Conservation (phyloP, 106 monocot species). For the Dendrobium officinale region DNA sequence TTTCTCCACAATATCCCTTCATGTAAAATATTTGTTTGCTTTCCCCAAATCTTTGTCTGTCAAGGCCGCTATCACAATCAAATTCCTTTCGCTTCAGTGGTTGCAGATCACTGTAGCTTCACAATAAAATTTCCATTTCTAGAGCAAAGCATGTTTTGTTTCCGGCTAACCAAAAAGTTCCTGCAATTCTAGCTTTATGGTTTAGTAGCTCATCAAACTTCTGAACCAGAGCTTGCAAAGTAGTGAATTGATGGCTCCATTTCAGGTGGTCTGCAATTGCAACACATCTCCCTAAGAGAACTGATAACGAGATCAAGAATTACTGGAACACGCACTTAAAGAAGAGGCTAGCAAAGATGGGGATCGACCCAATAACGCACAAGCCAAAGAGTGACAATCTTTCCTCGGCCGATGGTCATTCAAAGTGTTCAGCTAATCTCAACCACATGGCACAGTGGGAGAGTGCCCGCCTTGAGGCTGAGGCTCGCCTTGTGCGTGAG, state of each 20-base stretch:
- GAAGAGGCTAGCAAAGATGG: slow-evolving; percentile 27
- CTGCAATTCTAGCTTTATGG: no score
- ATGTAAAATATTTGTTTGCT: no score
- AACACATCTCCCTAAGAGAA: slow-evolving; percentile 20
- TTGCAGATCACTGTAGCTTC: background rate
- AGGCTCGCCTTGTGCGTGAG: slow-evolving; percentile 52
- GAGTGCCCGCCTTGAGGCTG: slow-evolving; percentile 76
- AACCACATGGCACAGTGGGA: slow-evolving; percentile 96
- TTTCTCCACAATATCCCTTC: no score
- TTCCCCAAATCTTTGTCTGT: no score
- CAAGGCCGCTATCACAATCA: background rate
- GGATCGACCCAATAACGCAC: slow-evolving; percentile 37
- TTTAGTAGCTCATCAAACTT: no score
- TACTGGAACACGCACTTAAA: slow-evolving; percentile 46
- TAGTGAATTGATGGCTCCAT: no score
- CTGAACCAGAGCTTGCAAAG: no score
- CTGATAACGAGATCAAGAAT: slow-evolving; percentile 45
- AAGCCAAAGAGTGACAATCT: slow-evolving; percentile 43
- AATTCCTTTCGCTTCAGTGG: background rate
- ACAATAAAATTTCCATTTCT: background rate
- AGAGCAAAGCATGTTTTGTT: no score
- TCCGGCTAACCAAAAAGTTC: no score
- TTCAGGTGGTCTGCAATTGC: slow-evolving; percentile 42
- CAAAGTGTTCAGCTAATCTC: slow-evolving; percentile 47
- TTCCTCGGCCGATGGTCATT: slow-evolving; percentile 10